Base-by-base conservation (phyloP, 768 basidiomycete genomes). In the Hydnum rufescens region DNA sequence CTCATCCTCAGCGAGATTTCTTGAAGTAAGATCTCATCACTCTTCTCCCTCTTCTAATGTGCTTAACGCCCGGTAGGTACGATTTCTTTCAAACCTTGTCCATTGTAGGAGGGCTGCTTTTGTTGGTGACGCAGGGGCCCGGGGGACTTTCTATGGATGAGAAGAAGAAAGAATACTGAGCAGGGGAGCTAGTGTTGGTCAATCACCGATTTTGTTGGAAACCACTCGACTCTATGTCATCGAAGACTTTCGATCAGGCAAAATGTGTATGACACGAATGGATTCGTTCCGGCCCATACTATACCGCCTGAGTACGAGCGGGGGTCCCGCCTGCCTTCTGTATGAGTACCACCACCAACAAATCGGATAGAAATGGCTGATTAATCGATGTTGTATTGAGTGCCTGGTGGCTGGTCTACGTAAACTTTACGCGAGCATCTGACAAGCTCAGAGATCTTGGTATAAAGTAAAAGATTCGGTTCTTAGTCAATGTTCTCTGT, bases 41-140 rank as follows among this genome's bases (percentile, higher is more conserved):
- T 46, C 18, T 53, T n/a, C 16, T 42, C 50, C 5, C 23, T 3
- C 19, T 44, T 2, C 13, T 13, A 18, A n/a, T 3, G 25, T 39
- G 4, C 34, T 6, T 32, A n/a, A 8, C 4, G 4, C 22, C 44
- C 13, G 50, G 19, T 57, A 87, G 86, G 74, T 95, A 96, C 62
- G 95, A 99, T 68, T 99, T 99, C 71, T 96, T 95, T 83, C 90
- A 96, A 68, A 97, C 90, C 30, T 73, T 95, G 31, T 95, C 93
- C 28, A 99, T 99, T 62, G 92, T 99, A 44, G 95, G 95, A 56
- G 95, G 95, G 44, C 78, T 99, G 30, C 82, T 99, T 57, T 78
- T 97, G 54, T 78, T 99, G 51, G 93, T 97, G 57, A 97, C 96
- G 71, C 90, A 96, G 74, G 95, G 95, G 61, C 90, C 95, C 50